phyloP scores from a whole-genome alignment of 129 eudicot genomes.

The Calendula officinalis region DNA sequence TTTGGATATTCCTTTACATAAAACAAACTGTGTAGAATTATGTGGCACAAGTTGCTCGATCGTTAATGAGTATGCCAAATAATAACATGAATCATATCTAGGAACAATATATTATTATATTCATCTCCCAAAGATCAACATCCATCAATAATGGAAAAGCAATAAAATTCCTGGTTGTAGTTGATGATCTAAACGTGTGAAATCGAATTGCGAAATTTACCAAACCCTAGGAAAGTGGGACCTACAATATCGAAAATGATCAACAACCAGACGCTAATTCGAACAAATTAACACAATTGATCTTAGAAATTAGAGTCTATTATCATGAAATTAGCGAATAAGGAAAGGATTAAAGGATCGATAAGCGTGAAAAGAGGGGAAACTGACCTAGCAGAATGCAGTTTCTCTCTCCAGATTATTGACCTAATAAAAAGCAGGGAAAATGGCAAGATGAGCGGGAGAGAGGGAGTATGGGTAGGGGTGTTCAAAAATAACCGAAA shows the following conservation, averaged over 20 bases:
- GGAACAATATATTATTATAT: background rate
- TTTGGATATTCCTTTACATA: background rate
- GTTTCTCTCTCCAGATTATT: background rate
- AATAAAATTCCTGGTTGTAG: background rate
- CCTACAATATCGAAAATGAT: background rate
- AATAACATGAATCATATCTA: background rate
- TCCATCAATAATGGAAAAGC: background rate
- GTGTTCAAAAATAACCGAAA: too few relatives aligned
- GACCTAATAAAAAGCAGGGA: background rate
- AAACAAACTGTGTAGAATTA: background rate
- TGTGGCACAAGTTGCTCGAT: background rate
- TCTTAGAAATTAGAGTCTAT: constrained; percentile 4
- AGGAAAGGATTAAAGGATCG: background rate
- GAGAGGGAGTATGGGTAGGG: constrained; percentile 13
- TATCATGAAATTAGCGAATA: background rate
- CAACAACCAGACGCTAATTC: background rate
- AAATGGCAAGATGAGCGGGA: constrained; percentile 28
- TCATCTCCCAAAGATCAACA: background rate
- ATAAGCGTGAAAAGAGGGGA: background rate
- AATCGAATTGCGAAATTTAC: background rate
- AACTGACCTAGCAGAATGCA: constrained; percentile 19
- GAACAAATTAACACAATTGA: background rate
- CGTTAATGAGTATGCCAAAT: background rate
- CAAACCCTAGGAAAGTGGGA: constrained; percentile 14
- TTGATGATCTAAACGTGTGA: constrained; percentile 14